A percentile compares a stretch with the other conserved stretches of the same genome.
These are phyloP conservation scores for Furcasterigmium sp. DNA, from an alignment of 2,329 filamentous ascomycete genomes.

Conservation along the genomic window DNA sequence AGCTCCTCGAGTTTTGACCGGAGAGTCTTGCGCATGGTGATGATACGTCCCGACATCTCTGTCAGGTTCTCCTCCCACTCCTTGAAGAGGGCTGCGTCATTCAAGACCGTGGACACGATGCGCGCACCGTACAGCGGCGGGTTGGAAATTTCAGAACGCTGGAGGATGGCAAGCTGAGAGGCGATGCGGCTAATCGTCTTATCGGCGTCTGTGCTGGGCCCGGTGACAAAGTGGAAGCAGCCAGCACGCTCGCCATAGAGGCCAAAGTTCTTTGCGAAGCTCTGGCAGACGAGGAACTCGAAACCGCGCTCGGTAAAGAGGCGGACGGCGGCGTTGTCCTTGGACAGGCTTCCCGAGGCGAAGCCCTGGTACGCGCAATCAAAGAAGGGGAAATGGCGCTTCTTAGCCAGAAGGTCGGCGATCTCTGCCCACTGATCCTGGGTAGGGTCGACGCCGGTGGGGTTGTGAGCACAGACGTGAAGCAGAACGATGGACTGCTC, in stretches of 20 bases:
- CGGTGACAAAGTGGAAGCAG: conserved; percentile 89
- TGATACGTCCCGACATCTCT: conserved; percentile 95
- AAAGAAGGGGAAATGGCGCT: conserved; percentile 95
- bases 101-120: conserved; percentile 79
- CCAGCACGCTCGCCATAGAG: conserved; percentile 95
- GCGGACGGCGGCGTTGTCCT: conserved; percentile 86
- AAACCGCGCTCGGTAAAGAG: conserved; percentile 93
- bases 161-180: conserved; percentile 87
- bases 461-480: conserved; percentile 96
- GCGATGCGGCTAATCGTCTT: conserved; percentile 61
- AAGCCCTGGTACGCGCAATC: conserved; percentile 98
- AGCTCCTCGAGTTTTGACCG: conserved; percentile 77
- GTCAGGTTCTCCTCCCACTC: conserved; percentile 91
- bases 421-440: conserved; percentile 92
- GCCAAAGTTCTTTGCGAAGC: conserved; percentile 97
- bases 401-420: conserved; percentile 67
- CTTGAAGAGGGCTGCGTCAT: conserved; percentile 73
- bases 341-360: conserved; percentile 80
- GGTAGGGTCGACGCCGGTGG: conserved; percentile 92
- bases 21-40: conserved; percentile 78
- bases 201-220: conserved; percentile 62
- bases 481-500: conserved; percentile 81
- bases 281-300: conserved; percentile 82
- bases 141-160: conserved; percentile 96
- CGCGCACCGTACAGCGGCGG: conserved; percentile 91